phyloP scores from a whole-genome alignment of 2,329 filamentous ascomycete species.

The Fusarium sp. region DNA sequence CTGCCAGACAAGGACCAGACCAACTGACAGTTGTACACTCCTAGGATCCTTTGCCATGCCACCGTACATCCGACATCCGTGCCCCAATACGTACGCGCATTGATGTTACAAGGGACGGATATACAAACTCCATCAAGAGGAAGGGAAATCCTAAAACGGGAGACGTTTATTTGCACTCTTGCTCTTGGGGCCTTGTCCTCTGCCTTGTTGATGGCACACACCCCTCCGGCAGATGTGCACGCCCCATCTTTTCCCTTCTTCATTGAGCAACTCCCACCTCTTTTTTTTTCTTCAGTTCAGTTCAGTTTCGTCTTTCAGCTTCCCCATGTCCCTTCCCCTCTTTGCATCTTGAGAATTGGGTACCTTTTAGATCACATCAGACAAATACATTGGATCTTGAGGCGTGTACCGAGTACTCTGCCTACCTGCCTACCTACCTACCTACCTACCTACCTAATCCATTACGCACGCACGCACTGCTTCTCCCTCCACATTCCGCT shows the following conservation, averaged over 20 bases:
- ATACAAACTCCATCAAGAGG: conserved; percentile 31
- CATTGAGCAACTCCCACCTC: conserved; percentile 16
- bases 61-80: conserved; percentile 18
- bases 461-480: not conserved
- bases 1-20: conserved; percentile 2
- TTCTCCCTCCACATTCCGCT: conserved; percentile 18
- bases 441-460: too few relatives aligned
- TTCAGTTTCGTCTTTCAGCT: conserved; percentile 10
- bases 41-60: conserved; percentile 18
- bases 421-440: too few relatives aligned
- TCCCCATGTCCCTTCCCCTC: not conserved
- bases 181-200: conserved; percentile 11
- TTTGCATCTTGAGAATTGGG: conserved; percentile 22
- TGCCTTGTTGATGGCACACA: not conserved
- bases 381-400: not conserved
- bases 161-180: conserved; percentile 14
- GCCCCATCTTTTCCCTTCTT: conserved; percentile 5
- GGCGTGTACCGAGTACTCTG: conserved; percentile 22
- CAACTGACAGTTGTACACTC: conserved; percentile 28
- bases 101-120: conserved; percentile 35
- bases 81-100: conserved; percentile 17
- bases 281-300: not conserved
- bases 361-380: conserved; percentile 10
- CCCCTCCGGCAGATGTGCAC: conserved; percentile 16
- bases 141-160: conserved; percentile 8